Conservation (phyloP, 2,329 filamentous ascomycete genomes). For the Phyllosticta paracitricarpa region DNA sequence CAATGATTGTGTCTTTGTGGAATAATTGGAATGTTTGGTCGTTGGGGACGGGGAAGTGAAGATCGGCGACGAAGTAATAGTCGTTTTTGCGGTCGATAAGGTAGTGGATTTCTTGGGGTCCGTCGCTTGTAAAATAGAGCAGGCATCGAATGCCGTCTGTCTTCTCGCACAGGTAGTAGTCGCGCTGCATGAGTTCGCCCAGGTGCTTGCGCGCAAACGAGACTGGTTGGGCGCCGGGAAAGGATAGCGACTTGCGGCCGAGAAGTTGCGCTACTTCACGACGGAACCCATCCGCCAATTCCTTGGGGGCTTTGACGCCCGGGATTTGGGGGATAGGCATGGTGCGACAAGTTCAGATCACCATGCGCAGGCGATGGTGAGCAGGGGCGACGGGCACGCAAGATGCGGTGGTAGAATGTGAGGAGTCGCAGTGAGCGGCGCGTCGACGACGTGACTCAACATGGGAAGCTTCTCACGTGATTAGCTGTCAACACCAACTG, state of each 20-base stretch:
- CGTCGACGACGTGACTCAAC: background rate
- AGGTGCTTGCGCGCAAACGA: slow-evolving; percentile 79
- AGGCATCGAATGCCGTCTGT: slow-evolving; percentile 93
- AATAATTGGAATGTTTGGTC: slow-evolving; percentile 51
- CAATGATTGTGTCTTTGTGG: slow-evolving; percentile 72
- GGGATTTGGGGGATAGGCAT: slow-evolving; percentile 11
- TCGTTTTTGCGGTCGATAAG: slow-evolving; percentile 97
- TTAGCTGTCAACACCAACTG: no score
- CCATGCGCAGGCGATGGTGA: background rate
- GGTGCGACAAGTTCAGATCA: background rate
- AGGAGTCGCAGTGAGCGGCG: background rate
- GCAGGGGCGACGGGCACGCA: background rate
- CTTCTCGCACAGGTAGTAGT: slow-evolving; percentile 98
- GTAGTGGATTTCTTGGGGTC: slow-evolving; percentile 63
- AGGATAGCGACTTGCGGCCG: slow-evolving; percentile 54
- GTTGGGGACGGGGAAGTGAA: slow-evolving; percentile 70
- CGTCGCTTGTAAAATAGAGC: slow-evolving; percentile 68
- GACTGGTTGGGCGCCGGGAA: slow-evolving; percentile 89
- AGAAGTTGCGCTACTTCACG: slow-evolving; percentile 66
- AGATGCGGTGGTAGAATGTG: background rate
- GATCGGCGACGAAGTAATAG: slow-evolving; percentile 71
- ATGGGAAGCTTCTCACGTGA: no score
- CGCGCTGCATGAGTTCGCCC: slow-evolving; percentile 66
- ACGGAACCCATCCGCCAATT: slow-evolving; percentile 44
- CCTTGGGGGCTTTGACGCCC: slow-evolving; percentile 6